Conservation (phyloP, 23 red algal species). For the Gracilaria vermiculophylla region DNA sequence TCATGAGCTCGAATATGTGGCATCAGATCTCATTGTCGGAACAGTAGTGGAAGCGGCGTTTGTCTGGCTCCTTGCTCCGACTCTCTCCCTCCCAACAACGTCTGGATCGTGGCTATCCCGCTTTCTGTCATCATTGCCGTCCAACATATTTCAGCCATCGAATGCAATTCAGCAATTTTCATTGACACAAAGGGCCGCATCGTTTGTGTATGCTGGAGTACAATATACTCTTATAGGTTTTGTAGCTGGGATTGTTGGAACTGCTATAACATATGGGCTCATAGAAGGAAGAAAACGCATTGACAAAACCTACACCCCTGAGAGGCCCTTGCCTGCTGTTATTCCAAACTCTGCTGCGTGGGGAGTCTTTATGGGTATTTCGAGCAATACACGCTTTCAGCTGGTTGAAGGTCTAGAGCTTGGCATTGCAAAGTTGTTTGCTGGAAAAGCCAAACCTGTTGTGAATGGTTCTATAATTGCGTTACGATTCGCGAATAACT, state of each 20-base stretch:
- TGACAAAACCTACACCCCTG: conserved; percentile 63
- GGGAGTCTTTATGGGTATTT: conserved; percentile 87
- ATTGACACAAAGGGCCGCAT: conserved; percentile 60
- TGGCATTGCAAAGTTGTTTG: conserved; percentile 49
- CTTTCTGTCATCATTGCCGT: conserved; percentile 64
- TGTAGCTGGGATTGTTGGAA: conserved; percentile 90
- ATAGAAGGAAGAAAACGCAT: conserved; percentile 73
- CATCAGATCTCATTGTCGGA: conserved; percentile 92
- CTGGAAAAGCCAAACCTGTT: conserved; percentile 16
- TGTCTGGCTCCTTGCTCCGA: conserved; percentile 93
- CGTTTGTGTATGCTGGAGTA: conserved; percentile 73
- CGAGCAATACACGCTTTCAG: conserved; percentile 90
- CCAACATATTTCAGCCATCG: conserved; percentile 81
- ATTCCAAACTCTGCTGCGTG: conserved; percentile 80
- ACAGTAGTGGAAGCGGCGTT: conserved; percentile 99
- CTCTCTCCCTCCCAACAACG: background rate
- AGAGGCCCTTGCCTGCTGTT: conserved; percentile 80
- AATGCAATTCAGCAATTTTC: conserved; percentile 64
- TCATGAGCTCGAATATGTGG: conserved; percentile 97
- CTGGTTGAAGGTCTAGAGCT: conserved; percentile 80
- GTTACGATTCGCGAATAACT: conserved; percentile 90
- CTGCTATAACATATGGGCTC: conserved; percentile 87
- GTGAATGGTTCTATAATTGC: conserved; percentile 73
- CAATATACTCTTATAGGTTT: conserved; percentile 94
- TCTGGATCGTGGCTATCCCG: background rate